A percentile compares a stretch with the other conserved stretches of the same genome.
These are phyloP conservation scores for Calocera viscosa DNA, from an alignment of 768 basidiomycete genomes.

Conservation along the genomic window DNA sequence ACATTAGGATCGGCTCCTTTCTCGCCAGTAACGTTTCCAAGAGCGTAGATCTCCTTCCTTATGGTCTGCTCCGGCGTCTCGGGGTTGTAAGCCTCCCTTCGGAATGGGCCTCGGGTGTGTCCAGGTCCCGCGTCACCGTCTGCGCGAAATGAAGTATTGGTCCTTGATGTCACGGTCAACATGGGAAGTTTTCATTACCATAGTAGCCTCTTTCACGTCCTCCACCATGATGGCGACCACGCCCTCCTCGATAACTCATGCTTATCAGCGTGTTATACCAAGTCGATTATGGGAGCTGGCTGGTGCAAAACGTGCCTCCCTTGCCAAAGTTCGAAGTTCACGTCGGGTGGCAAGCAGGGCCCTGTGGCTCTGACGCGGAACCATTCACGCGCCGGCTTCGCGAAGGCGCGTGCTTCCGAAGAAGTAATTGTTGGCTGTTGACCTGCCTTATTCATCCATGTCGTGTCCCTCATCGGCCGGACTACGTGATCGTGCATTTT, in stretches of 20 bases:
- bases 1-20: background rate
- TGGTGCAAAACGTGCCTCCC: background rate
- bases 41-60: slow-evolving; percentile 4
- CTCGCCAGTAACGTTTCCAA: background rate
- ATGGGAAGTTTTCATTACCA: background rate
- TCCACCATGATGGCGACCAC: background rate
- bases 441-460: too few species aligned
- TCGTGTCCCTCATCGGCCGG: too few species aligned
- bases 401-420: too few species aligned
- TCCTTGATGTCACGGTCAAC: background rate
- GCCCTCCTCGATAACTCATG: slow-evolving; percentile 3
- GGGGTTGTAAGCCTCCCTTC: background rate
- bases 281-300: background rate
- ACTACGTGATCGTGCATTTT: too few species aligned
- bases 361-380: background rate
- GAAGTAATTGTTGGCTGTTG: too few species aligned
- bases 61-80: slow-evolving; percentile 4
- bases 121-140: slow-evolving; percentile 4
- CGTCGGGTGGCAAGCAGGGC: background rate
- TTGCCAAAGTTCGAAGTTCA: background rate
- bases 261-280: background rate
- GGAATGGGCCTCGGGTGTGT: background rate
- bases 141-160: background rate
- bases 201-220: slow-evolving; percentile 6
- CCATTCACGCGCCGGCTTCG: background rate